phyloP scores from a whole-genome alignment of 495 filamentous ascomycete genomes.

The Daldinia vernicosa region DNA sequence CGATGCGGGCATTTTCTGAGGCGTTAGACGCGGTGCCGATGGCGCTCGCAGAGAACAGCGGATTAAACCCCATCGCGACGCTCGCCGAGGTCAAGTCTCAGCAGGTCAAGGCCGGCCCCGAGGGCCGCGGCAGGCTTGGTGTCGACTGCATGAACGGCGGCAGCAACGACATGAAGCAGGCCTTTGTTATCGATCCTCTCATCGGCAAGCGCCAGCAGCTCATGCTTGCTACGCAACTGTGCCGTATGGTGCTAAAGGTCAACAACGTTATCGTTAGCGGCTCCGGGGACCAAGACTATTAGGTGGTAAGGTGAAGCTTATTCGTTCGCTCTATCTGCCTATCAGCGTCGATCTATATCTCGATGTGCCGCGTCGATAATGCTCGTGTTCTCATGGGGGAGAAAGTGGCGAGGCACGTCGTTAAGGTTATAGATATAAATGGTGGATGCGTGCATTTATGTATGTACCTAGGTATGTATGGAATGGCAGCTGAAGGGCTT shows the following conservation, averaged over 20 bases:
- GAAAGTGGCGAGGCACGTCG: background rate
- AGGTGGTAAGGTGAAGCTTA: constrained; percentile 48
- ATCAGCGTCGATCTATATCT: background rate
- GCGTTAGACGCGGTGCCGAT: constrained; percentile 95
- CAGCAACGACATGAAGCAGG: constrained; percentile 94
- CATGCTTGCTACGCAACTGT: constrained; percentile 93
- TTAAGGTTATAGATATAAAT: background rate
- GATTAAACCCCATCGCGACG: constrained; percentile 93
- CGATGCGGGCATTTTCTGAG: constrained; percentile 97
- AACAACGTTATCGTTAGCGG: constrained; percentile 97
- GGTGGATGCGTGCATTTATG: background rate
- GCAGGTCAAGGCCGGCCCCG: constrained; percentile 89
- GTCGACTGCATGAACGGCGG: constrained; percentile 98
- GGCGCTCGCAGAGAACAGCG: constrained; percentile 97
- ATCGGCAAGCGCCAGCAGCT: constrained; percentile 98
- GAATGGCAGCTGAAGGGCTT: background rate
- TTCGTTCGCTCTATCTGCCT: background rate
- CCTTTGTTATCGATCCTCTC: constrained; percentile 96
- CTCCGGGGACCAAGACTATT: constrained; percentile 91
- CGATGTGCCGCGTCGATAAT: background rate
- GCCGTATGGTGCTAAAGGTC: constrained; percentile 99
- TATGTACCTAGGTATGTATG: background rate
- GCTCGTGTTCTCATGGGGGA: background rate
- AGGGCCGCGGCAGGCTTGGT: constrained; percentile 71
- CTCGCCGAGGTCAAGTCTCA: constrained; percentile 93